phyloP scores from a whole-genome alignment of 2,329 filamentous ascomycete species.

The Ascosphaera acerosa region DNA sequence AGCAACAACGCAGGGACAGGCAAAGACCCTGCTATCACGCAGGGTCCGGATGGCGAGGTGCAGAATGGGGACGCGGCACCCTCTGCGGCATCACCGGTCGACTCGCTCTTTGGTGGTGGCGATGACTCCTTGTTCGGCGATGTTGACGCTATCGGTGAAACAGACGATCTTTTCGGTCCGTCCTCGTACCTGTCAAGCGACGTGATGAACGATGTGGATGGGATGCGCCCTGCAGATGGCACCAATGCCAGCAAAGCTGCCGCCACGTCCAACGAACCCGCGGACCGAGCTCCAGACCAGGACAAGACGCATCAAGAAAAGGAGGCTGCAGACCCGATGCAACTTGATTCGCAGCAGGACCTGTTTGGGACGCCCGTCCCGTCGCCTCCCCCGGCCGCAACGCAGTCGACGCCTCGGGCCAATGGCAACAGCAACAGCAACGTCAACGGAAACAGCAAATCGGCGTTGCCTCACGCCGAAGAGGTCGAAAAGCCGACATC shows the following conservation, averaged over 20 bases:
- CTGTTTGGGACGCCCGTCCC: not conserved
- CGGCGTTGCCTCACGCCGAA: conserved; percentile 20
- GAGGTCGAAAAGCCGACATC: conserved; percentile 10
- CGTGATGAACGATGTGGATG: not conserved
- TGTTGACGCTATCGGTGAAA: conserved; percentile 29
- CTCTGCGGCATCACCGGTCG: conserved; percentile 35
- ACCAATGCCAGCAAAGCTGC: not conserved
- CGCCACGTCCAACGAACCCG: conserved; percentile 10
- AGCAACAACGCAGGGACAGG: conserved; percentile 39
- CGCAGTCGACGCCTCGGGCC: conserved; percentile 6
- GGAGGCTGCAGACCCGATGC: not conserved
- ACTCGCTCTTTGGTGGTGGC: conserved; percentile 46
- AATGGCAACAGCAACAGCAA: conserved; percentile 10
- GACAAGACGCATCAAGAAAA: not conserved
- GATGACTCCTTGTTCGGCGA: conserved; percentile 82
- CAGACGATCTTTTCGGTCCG: conserved; percentile 9
- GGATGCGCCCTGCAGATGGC: too few relatives aligned
- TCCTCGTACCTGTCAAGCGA: too few relatives aligned
- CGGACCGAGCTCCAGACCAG: conserved; percentile 8
- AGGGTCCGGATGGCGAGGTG: conserved; percentile 5
- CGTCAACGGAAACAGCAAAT: too few relatives aligned
- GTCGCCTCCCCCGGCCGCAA: too few relatives aligned
- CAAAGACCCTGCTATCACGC: conserved; percentile 23
- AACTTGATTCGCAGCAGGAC: not conserved
- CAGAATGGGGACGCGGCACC: conserved; percentile 10